phyloP scores from a whole-genome alignment of 2,329 filamentous ascomycete species.

The Exophiala alcalophila region DNA sequence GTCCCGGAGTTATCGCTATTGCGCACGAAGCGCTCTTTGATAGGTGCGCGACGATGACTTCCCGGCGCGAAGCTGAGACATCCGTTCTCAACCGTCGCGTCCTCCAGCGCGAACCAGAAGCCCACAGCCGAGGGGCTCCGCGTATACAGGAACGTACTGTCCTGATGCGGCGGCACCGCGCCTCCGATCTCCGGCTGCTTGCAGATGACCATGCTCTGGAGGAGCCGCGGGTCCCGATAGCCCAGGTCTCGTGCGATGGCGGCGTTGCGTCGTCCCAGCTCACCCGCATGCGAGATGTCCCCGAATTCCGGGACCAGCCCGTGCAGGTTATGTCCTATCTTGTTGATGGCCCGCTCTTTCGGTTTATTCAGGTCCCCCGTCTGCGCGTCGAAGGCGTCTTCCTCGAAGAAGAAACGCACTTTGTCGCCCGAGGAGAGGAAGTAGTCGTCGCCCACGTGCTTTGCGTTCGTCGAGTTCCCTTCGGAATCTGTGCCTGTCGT shows the following conservation, averaged over 20 bases:
- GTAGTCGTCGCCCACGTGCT: constrained; percentile 89
- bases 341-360: constrained; percentile 83
- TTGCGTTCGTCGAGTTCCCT: constrained; percentile 42
- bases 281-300: constrained; percentile 49
- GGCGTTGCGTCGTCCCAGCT: constrained; percentile 46
- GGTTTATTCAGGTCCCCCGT: constrained; percentile 67
- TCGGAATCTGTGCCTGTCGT: constrained; percentile 69
- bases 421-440: constrained; percentile 89
- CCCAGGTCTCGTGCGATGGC: constrained; percentile 69
- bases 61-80: constrained; percentile 84
- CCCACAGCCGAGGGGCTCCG: constrained; percentile 84
- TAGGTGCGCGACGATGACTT: constrained; percentile 69
- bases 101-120: constrained; percentile 96
- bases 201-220: constrained; percentile 98
- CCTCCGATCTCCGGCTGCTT: constrained; percentile 97
- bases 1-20: constrained; percentile 55
- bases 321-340: constrained; percentile 79
- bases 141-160: constrained; percentile 90
- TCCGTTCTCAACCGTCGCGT: constrained; percentile 81
- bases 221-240: constrained; percentile 69
- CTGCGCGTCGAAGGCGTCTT: constrained; percentile 72
- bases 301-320: constrained; percentile 65
- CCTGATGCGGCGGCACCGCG: constrained; percentile 85
- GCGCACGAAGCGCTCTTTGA: constrained; percentile 73
- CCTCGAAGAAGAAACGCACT: constrained; percentile 95